Conservation (phyloP, 495 filamentous ascomycete species). For the Parathielavia appendiculata region DNA sequence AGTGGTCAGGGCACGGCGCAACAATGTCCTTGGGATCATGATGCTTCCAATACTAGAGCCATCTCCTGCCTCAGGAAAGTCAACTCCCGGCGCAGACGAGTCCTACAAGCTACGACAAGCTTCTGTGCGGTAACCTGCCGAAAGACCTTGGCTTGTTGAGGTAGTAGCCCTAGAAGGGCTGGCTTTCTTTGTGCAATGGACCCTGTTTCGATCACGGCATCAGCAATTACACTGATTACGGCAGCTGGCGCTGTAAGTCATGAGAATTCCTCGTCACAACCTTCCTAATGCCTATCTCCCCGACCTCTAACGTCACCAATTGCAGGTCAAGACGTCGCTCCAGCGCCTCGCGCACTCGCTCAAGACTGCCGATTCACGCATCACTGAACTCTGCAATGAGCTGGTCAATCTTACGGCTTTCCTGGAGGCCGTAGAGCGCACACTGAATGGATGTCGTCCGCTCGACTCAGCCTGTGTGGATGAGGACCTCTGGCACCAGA, state of each 20-base stretch:
- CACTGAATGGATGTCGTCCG: neutral
- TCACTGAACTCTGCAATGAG: neutral
- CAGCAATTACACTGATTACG: neutral
- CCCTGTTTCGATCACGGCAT: neutral
- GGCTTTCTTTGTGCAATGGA: neutral
- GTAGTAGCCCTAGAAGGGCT: no score
- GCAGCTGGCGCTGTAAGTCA: neutral
- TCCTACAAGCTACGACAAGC: no score
- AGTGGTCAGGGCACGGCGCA: no score
- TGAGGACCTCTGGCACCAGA: neutral
- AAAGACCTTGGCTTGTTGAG: no score
- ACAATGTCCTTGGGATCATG: no score
- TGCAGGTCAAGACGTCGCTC: neutral
- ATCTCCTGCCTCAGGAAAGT: no score
- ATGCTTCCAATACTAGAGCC: no score
- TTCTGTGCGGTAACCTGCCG: no score
- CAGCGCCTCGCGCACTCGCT: neutral
- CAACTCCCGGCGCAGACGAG: no score
- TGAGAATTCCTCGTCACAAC: neutral
- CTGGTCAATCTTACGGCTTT: neutral
- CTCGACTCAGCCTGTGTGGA: neutral
- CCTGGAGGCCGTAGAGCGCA: neutral
- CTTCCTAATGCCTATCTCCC: neutral
- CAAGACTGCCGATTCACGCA: neutral
- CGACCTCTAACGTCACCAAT: neutral